Base-by-base conservation (phyloP, 176 grass and related monocot genomes). In the Carex kokanica region DNA sequence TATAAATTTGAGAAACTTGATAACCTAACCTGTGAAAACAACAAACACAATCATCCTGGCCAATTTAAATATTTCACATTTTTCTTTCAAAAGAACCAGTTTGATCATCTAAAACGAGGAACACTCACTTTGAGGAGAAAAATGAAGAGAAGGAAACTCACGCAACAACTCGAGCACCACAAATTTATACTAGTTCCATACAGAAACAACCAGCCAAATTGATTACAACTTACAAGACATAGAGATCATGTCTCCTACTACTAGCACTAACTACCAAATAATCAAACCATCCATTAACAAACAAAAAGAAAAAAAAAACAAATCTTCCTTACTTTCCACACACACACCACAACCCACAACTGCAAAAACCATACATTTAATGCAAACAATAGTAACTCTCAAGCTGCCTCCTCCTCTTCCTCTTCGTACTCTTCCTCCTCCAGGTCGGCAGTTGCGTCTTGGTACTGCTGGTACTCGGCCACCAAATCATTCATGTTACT, bases 401-500 rank as follows among this genome's bases (percentile, higher is more conserved):
- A 94, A 36, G 11, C 81, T 14, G 38, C 88, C 1, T 93, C 93
- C 0, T 86, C 90, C 8, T 90, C 87, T 65, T 89, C 87, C 14
- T 91, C 87, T 53, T 90, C 93, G 3, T 95, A 86, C 3, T 92
- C 87, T 1, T 87, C 88, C 8, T 92, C 92, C 38, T 94, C 90
- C 0, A 90, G 86, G 69, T 92, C 90, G 0, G 88, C 90, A 0
- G 90, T 90, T 0, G 90, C 93, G 0, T 95, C 93, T 85, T 95
- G 93, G 83, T 95, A 93, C 83, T 95, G 93, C 86, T 95, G 93
- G 88, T 95, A 95, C 82, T 95, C 93, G 0, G 93, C 93, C 40
- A 95, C 90, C 84, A 95, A 83, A 38, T 95, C 93, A 4, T 95
- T 95, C 93, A 95, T 95, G 82, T 95, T 95, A 82, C 93, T 95